These are phyloP conservation scores for Plasmodium relictum DNA, from an alignment of 169 alveolate genomes.

Conservation along the genomic window DNA sequence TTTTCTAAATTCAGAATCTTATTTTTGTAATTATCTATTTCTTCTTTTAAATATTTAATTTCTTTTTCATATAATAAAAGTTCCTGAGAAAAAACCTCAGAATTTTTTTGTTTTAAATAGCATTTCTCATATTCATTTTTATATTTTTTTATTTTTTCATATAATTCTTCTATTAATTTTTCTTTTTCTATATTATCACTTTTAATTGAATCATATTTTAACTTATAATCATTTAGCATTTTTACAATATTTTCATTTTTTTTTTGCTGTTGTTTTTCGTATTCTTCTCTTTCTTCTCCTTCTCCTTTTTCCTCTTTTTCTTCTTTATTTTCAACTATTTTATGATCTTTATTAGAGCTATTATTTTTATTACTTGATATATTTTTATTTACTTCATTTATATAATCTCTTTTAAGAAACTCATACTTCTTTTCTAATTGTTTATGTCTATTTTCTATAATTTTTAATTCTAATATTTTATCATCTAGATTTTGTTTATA, in stretches of 20 bases:
- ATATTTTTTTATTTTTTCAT: slow-evolving; percentile 33
- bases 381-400: neutral
- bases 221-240: slow-evolving; percentile 9
- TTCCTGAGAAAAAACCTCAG: slow-evolving; percentile 25
- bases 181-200: slow-evolving; percentile 60
- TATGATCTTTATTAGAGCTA: too few species aligned
- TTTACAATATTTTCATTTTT: neutral
- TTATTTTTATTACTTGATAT: neutral
- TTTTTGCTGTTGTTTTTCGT: neutral
- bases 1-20: slow-evolving; percentile 25
- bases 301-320: neutral
- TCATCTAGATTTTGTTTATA: slow-evolving; percentile 34
- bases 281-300: neutral
- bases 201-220: slow-evolving; percentile 10
- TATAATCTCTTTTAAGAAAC: slow-evolving; percentile 33
- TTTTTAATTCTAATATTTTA: slow-evolving; percentile 54
- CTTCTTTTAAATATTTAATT: slow-evolving; percentile 48
- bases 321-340: neutral
- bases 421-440: slow-evolving; percentile 35
- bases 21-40: slow-evolving; percentile 44
- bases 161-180: slow-evolving; percentile 52
- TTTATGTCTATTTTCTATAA: slow-evolving; percentile 26
- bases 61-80: slow-evolving; percentile 36
- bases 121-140: slow-evolving; percentile 31
- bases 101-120: slow-evolving; percentile 23